A percentile compares a stretch with the other conserved stretches of the same genome.
Evolutionary conservation across 1,284 basidiomycete genomes (phyloP).

Genomic region (Puccinia novopanici): DNA sequence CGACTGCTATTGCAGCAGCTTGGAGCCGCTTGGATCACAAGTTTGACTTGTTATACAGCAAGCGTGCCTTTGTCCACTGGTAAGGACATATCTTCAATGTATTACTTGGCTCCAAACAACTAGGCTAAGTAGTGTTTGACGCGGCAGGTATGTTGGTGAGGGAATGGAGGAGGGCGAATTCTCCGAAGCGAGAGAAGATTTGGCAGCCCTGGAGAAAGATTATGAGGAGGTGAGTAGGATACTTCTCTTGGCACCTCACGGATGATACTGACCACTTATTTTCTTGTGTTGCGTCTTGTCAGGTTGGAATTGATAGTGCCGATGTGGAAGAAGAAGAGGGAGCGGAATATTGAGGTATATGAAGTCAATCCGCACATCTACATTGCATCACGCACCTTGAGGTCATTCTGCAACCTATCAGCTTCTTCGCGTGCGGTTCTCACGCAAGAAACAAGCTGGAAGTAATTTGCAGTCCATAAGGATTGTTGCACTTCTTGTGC

Average conservation of each 20-base stretch:
- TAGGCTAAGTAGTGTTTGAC: constrained; percentile 56
- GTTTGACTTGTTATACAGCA: constrained; percentile 60
- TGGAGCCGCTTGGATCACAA: constrained; percentile 59
- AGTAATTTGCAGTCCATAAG: too few relatives aligned
- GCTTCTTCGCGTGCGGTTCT: not conserved
- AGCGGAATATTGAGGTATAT: constrained; percentile 16
- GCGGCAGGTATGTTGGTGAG: constrained; percentile 76
- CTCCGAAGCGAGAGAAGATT: constrained; percentile 93
- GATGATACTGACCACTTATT: not conserved
- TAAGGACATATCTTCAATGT: constrained; percentile 55
- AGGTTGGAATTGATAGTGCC: constrained; percentile 42
- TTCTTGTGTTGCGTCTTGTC: not conserved
- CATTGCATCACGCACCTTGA: not conserved
- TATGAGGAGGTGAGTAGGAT: constrained; percentile 47
- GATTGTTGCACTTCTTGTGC: too few relatives aligned
- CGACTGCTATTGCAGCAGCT: constrained; percentile 59
- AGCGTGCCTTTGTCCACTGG: constrained; percentile 84
- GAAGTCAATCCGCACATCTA: not conserved
- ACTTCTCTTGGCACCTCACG: not conserved
- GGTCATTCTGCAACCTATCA: not conserved
- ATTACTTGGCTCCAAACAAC: constrained; percentile 52
- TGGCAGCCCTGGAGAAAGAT: constrained; percentile 91
- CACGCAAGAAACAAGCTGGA: not conserved
- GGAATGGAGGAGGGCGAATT: constrained; percentile 99
- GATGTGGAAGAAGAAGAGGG: constrained; percentile 38